phyloP scores from a whole-genome alignment of 1,139 yeast genomes.

The Nematodospora anomalae region DNA sequence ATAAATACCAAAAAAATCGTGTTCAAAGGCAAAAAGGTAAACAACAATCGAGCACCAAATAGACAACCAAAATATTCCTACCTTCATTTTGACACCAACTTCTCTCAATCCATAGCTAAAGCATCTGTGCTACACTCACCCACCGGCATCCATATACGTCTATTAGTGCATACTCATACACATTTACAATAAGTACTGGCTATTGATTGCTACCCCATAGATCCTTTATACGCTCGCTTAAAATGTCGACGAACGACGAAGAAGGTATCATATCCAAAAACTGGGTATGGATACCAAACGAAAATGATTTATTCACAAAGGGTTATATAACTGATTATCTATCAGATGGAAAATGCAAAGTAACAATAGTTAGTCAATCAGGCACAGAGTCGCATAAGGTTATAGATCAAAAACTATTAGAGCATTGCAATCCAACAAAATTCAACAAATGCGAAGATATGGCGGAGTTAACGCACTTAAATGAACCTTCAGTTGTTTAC shows the following conservation, averaged over 20 bases:
- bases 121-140: too few relatives aligned
- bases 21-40: too few relatives aligned
- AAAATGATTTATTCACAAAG: conserved; percentile 60
- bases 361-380: conserved; percentile 38
- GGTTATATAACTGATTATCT: conserved; percentile 65
- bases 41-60: too few relatives aligned
- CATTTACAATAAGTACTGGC: too few relatives aligned
- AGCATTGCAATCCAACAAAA: conserved; percentile 84
- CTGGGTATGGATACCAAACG: conserved; percentile 50
- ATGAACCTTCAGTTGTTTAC: conserved; percentile 91
- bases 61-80: too few relatives aligned
- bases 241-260: conserved; percentile 4
- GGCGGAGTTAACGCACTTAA: conserved; percentile 92
- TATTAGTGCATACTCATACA: too few relatives aligned
- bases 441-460: conserved; percentile 91
- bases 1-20: too few relatives aligned
- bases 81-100: too few relatives aligned
- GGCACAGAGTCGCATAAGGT: conserved; percentile 25
- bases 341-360: conserved; percentile 50
- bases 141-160: too few relatives aligned
- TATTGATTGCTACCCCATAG: too few relatives aligned
- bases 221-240: background rate
- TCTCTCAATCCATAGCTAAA: too few relatives aligned
- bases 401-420: conserved; percentile 48
- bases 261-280: conserved; percentile 14